phyloP scores from a whole-genome alignment of 345 rosid species.

The Arabidopsis thaliana region TAIR10.1 NC_003075.7:9540501-9541000 shows the following conservation, averaged over 20 bases:
- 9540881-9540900: background rate
- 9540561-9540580: slow-evolving; percentile 23
- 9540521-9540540: too few relatives aligned
- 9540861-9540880: background rate
- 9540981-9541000: background rate
- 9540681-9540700: slow-evolving; percentile 20
- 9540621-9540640: slow-evolving; percentile 17
- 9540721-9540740: background rate
- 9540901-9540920: too few relatives aligned
- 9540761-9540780: background rate
- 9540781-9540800: background rate
- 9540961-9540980: background rate
- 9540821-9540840: slow-evolving; percentile 13
- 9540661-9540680: slow-evolving; percentile 14
- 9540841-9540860: background rate
- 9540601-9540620: slow-evolving; percentile 20
- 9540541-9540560: too few relatives aligned
- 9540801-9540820: slow-evolving; percentile 28
- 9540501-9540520: too few relatives aligned
- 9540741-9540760: background rate
- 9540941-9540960: background rate
- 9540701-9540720: background rate
- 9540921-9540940: too few relatives aligned
- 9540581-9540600: background rate
- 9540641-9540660: background rate